A percentile compares a stretch with the other conserved stretches of the same genome.
phyloP scores from a whole-genome alignment of 2,329 filamentous ascomycete species.

The Triangularia setosa region DNA sequence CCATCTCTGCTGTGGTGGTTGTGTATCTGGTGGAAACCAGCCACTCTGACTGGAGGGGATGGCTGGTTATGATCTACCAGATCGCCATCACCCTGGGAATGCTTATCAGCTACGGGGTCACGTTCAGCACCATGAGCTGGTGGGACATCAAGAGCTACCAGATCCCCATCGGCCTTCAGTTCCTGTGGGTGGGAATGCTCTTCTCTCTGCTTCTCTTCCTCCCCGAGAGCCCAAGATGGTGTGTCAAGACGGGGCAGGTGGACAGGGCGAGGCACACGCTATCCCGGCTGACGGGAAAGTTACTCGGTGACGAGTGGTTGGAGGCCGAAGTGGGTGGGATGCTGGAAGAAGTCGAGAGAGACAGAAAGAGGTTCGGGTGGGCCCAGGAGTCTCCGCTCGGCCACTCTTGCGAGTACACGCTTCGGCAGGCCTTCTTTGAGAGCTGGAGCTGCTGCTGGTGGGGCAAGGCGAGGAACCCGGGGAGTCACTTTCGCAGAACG shows the following conservation, averaged over 20 bases:
- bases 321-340: not conserved
- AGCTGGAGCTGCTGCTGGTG: slow-evolving; percentile 1
- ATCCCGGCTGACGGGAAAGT: slow-evolving; percentile 46
- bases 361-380: slow-evolving; percentile 32
- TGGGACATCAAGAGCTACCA: slow-evolving; percentile 54
- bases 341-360: not conserved
- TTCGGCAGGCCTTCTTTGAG: slow-evolving; percentile 42
- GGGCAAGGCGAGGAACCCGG: slow-evolving; percentile 52
- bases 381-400: slow-evolving; percentile 9
- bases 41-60: not conserved
- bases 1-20: slow-evolving; percentile 54
- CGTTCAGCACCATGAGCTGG: not conserved
- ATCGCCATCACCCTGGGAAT: slow-evolving; percentile 7
- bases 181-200: slow-evolving; percentile 52
- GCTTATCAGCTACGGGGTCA: slow-evolving; percentile 1
- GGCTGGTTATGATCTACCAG: slow-evolving; percentile 25
- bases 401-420: slow-evolving; percentile 50
- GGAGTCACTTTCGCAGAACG: slow-evolving; percentile 45
- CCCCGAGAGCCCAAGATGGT: slow-evolving; percentile 53
- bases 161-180: slow-evolving; percentile 56
- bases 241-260: slow-evolving; percentile 44
- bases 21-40: slow-evolving; percentile 12
- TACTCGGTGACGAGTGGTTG: slow-evolving; percentile 33
- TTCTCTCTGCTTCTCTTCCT: slow-evolving; percentile 48
- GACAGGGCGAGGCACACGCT: slow-evolving; percentile 45